These are phyloP conservation scores for Epicoccum sorghinum DNA, from an alignment of 2,329 filamentous ascomycete species.

Conservation along the genomic window DNA sequence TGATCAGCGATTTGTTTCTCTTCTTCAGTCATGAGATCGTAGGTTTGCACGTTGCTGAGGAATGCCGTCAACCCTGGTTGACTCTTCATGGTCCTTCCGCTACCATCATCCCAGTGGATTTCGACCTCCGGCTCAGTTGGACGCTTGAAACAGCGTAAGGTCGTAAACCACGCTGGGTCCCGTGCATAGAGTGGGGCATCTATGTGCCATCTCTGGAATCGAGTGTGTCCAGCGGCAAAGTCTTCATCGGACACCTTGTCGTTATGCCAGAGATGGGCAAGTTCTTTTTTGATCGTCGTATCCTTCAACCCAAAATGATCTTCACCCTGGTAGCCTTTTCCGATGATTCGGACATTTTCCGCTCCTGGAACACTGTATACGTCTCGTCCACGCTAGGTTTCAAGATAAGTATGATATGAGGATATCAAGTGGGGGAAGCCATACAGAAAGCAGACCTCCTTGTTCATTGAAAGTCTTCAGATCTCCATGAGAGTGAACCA, in stretches of 20 bases:
- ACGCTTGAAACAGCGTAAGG: constrained; percentile 49
- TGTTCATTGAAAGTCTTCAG: not conserved
- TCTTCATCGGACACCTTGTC: constrained; percentile 52
- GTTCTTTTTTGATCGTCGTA: no score
- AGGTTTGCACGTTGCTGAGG: constrained; percentile 52
- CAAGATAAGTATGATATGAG: not conserved
- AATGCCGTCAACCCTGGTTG: constrained; percentile 55
- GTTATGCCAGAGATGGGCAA: constrained; percentile 49
- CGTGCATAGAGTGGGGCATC: constrained; percentile 53
- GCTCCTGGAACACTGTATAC: not conserved
- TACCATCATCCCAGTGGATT: constrained; percentile 54
- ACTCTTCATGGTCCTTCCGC: constrained; percentile 50
- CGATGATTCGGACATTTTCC: no score
- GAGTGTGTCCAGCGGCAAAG: constrained; percentile 51
- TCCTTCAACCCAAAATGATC: constrained; percentile 9
- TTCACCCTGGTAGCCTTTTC: not conserved
- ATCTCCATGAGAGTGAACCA: not conserved
- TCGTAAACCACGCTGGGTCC: constrained; percentile 53
- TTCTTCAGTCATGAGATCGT: constrained; percentile 51
- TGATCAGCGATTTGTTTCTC: constrained; percentile 52
- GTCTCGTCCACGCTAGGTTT: not conserved
- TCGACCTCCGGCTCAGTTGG: constrained; percentile 45
- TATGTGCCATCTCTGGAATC: constrained; percentile 59
- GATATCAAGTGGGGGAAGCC: no score
- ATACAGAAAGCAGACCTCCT: not conserved